These are phyloP conservation scores for Phaffomyces antillensis DNA, from an alignment of 805 yeast genomes.

Conservation along the genomic window DNA sequence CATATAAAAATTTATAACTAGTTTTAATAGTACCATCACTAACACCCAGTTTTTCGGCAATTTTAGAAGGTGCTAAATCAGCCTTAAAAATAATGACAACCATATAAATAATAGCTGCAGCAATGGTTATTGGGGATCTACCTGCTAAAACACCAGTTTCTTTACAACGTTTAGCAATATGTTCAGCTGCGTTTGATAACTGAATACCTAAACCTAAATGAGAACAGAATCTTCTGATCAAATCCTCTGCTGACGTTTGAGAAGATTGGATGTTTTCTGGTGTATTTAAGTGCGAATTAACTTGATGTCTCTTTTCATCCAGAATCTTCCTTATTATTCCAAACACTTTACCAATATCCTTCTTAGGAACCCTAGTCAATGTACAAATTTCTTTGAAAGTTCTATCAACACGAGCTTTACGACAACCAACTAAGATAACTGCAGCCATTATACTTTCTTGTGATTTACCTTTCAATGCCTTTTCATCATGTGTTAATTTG, in stretches of 20 bases:
- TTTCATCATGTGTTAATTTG: constrained; percentile 83
- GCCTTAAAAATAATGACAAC: constrained; percentile 83
- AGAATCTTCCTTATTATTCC: constrained; percentile 72
- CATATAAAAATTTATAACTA: constrained; percentile 74
- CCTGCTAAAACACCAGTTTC: constrained; percentile 94
- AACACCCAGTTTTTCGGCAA: constrained; percentile 90
- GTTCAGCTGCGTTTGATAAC: constrained; percentile 87
- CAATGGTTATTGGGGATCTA: constrained; percentile 93
- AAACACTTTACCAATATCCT: constrained; percentile 89
- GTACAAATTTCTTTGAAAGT: constrained; percentile 96
- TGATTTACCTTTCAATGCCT: constrained; percentile 79
- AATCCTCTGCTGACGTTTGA: constrained; percentile 88
- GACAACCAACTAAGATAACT: constrained; percentile 87
- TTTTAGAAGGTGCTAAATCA: constrained; percentile 66
- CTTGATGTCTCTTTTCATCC: constrained; percentile 32
- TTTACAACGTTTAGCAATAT: constrained; percentile 82
- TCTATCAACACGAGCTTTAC: constrained; percentile 90
- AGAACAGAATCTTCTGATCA: constrained; percentile 93
- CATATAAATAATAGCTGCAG: constrained; percentile 95
- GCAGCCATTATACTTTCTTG: constrained; percentile 96
- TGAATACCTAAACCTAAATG: constrained; percentile 82
- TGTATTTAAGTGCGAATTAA: constrained; percentile 17
- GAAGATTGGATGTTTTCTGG: constrained; percentile 53
- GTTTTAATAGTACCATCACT: constrained; percentile 97
- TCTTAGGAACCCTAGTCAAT: constrained; percentile 84